Percentiles rank a stretch among this genome's conserved stretches.
These are phyloP conservation scores for Dictyostelium intermedium DNA, from an alignment of 78 protist species.

Conservation along the genomic window DNA sequence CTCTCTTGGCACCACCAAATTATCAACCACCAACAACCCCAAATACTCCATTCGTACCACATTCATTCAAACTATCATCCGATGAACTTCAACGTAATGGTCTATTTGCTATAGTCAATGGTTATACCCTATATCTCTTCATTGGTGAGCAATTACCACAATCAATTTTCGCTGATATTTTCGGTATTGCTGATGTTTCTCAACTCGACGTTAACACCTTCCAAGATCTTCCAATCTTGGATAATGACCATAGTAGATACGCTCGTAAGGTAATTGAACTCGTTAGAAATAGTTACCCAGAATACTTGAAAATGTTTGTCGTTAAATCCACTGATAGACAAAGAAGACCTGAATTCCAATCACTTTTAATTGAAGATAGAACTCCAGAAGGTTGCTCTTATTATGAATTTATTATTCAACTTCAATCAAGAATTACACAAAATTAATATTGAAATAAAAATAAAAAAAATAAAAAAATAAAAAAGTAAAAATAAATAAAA, in stretches of 20 bases:
- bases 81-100: slow-evolving; percentile 59
- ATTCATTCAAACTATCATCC: slow-evolving; percentile 11
- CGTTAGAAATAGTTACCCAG: neutral
- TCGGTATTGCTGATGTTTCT: slow-evolving; percentile 18
- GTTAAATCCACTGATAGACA: neutral
- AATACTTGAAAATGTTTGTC: neutral
- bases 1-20: neutral
- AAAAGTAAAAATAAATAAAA: neutral
- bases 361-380: slow-evolving; percentile 60
- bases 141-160: slow-evolving; percentile 59
- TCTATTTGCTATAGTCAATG: slow-evolving; percentile 34
- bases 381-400: slow-evolving; percentile 76
- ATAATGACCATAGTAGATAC: slow-evolving; percentile 15
- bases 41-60: slow-evolving; percentile 12
- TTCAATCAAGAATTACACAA: slow-evolving; percentile 58
- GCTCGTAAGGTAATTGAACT: slow-evolving; percentile 51
- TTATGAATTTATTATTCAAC: slow-evolving; percentile 69
- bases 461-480: neutral
- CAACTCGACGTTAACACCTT: slow-evolving; percentile 11
- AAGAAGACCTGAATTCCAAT: slow-evolving; percentile 29
- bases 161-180: neutral
- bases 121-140: slow-evolving; percentile 33
- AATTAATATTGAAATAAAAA: slow-evolving; percentile 1
- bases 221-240: slow-evolving; percentile 52
- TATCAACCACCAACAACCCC: neutral